phyloP scores from a whole-genome alignment of 2,329 filamentous ascomycete species.

The Onygena corvina region DNA sequence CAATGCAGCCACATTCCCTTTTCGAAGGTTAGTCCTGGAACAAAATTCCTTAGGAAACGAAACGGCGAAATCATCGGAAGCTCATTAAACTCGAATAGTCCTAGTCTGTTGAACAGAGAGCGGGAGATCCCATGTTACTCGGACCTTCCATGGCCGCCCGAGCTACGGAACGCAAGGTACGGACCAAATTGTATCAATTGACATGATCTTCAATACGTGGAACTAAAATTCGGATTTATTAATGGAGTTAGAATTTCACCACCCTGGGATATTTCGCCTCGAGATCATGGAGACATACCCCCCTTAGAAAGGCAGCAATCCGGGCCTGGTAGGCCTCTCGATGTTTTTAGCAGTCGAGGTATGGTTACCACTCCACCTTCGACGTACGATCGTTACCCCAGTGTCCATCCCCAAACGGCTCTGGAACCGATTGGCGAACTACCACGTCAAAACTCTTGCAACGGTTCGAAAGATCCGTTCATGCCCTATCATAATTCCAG shows the following conservation, averaged over 20 bases:
- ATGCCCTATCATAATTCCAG: constrained; percentile 23
- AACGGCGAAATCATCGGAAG: neutral
- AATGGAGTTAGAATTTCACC: constrained; percentile 10
- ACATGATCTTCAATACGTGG: neutral
- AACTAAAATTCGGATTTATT: constrained; percentile 8
- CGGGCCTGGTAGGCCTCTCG: constrained; percentile 24
- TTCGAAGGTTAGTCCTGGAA: constrained; percentile 14
- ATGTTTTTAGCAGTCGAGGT: constrained; percentile 19
- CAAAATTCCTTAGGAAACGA: neutral
- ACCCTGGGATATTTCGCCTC: constrained; percentile 10
- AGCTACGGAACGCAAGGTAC: constrained; percentile 6
- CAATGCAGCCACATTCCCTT: constrained; percentile 13
- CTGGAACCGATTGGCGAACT: constrained; percentile 25
- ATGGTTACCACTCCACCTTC: constrained; percentile 21
- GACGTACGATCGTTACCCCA: constrained; percentile 22
- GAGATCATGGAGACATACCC: constrained; percentile 12
- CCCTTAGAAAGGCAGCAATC: constrained; percentile 17
- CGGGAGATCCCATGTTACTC: constrained; percentile 2
- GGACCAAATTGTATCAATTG: neutral
- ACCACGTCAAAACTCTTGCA: constrained; percentile 22
- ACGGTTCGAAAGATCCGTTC: constrained; percentile 27
- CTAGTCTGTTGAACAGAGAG: constrained; percentile 6
- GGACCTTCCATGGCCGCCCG: constrained; percentile 5
- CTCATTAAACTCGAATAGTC: constrained; percentile 6
- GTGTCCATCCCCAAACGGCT: constrained; percentile 21